Evolutionary conservation across 1,139 yeast genomes (phyloP).

Genomic region (Blastobotrys persicus): DNA sequence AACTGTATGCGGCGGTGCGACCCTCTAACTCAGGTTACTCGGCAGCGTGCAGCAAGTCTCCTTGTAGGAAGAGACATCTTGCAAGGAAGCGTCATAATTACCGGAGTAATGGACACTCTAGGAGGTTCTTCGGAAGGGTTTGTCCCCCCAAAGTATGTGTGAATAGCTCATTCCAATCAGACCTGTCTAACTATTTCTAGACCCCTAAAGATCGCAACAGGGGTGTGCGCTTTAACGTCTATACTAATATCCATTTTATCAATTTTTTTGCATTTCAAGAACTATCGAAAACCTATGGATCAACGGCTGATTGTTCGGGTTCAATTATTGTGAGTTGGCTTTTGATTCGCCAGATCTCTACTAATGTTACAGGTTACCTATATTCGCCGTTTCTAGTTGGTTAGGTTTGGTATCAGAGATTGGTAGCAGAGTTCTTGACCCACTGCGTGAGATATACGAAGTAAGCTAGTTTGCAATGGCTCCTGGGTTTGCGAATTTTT

Average conservation of each 20-base stretch:
- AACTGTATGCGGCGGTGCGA: conserved; percentile 4
- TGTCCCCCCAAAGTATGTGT: neutral
- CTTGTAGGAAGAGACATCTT: too few species aligned
- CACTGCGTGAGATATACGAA: conserved; percentile 85
- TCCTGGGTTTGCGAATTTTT: neutral
- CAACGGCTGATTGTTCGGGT: conserved; percentile 85
- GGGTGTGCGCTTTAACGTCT: conserved; percentile 34
- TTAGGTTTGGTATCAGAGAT: conserved; percentile 50
- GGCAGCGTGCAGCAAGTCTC: too few species aligned
- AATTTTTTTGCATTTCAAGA: conserved; percentile 53
- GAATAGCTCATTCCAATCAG: too few species aligned
- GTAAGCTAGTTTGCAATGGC: neutral
- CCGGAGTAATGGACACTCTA: neutral
- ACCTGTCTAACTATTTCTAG: conserved; percentile 1
- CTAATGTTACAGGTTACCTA: conserved; percentile 40
- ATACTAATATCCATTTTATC: conserved; percentile 46
- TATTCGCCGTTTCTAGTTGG: conserved; percentile 56
- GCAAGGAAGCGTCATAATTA: too few species aligned
- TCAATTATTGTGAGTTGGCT: conserved; percentile 43
- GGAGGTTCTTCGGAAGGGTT: neutral
- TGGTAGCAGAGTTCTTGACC: conserved; percentile 58
- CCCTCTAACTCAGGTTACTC: too few species aligned
- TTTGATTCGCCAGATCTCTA: conserved; percentile 10
- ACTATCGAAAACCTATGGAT: conserved; percentile 85
- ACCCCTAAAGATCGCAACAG: conserved; percentile 14